Evolutionary conservation across 768 basidiomycete species (phyloP), one percentile per base, ranked within the genome.

Genomic region (Agrocybe chaxingu): DNA sequence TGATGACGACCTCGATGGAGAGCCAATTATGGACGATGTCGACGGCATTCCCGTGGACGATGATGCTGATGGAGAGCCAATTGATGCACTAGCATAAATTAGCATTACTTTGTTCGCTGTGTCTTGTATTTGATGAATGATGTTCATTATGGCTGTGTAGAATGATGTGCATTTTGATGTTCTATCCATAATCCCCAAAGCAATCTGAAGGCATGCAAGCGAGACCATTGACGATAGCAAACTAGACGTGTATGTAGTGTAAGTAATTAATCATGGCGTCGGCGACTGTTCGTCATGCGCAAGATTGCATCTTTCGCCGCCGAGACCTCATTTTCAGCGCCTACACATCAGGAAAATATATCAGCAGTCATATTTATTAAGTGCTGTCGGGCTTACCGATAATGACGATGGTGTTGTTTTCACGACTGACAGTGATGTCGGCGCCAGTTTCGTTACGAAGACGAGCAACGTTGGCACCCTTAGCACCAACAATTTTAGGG

Each of bases 401-500:
- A 62, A 98, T 87, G 56, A 88, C 81, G 60, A 97, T 95, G 30
- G 84, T 85, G 66, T 77, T 90, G 63, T 88, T 89, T 55, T 94
- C 93, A 56, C 90, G 83, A 66, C 91, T 84, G 48, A 98, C 91
- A 38, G 82, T 90, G 59, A 98, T 93, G 63, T 96, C 92, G 48
- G 94, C 89, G 37, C 92, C 90, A 46, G 89, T 96, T 69, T 93
- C 92, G 45, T 79, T 80, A 48, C 94, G 84, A 46, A 98, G 78
- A 43, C 94, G 87, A 46, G 87, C 78, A 45, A 98, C 89, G 59
- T 92, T 98, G 24, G 92, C 74, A 47, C 94, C 94, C 70, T 95
- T 96, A 8, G 87, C 71, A 35, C 95, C 95, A 54, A 98, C 92
- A 58, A 98, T 95, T 57, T 92, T 79, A 10, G 95, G 94, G 82